Percentiles rank a stretch among this genome's conserved stretches.
These are phyloP conservation scores for Metarhizium anisopliae DNA, from an alignment of 2,329 filamentous ascomycete species.

Conservation along the genomic window DNA sequence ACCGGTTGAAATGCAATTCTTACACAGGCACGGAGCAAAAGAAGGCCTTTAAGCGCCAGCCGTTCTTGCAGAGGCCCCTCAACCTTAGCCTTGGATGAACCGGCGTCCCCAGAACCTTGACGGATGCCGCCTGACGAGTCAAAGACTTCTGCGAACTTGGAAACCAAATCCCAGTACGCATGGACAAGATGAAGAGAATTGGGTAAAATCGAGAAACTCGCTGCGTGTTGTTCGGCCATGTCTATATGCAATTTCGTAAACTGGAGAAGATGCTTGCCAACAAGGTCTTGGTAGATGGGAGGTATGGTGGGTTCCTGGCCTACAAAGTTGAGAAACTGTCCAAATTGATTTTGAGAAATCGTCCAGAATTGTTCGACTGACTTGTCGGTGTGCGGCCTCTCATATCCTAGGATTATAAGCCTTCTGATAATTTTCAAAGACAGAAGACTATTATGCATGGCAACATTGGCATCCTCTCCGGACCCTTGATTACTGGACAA, in stretches of 20 bases:
- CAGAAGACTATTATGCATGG: constrained; percentile 68
- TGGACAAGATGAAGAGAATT: constrained; percentile 68
- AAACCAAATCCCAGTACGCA: constrained; percentile 78
- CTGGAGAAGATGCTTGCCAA: constrained; percentile 84
- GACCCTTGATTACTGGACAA: constrained; percentile 49
- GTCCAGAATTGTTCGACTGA: constrained; percentile 75
- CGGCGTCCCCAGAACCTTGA: constrained; percentile 29
- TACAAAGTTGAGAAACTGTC: constrained; percentile 60
- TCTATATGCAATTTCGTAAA: constrained; percentile 86
- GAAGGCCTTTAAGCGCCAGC: constrained; percentile 71
- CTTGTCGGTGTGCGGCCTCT: constrained; percentile 69
- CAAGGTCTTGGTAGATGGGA: constrained; percentile 44
- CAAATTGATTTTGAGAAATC: constrained; percentile 67
- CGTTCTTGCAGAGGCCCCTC: constrained; percentile 64
- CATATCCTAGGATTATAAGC: constrained; percentile 72
- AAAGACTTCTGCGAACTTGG: constrained; percentile 67
- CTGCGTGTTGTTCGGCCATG: constrained; percentile 71
- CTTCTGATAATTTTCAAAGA: constrained; percentile 74
- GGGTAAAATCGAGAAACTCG: constrained; percentile 74
- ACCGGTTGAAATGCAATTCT: constrained; percentile 75
- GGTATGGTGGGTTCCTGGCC: constrained; percentile 46
- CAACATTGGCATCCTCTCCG: constrained; percentile 48
- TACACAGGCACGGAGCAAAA: constrained; percentile 73
- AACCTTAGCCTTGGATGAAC: constrained; percentile 37
- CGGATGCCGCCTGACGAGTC: constrained; percentile 50